Evolutionary conservation across 2,329 filamentous ascomycete genomes (phyloP), one percentile per base, ranked within the genome.

Genomic region (Stachybotrys chartarum): DNA sequence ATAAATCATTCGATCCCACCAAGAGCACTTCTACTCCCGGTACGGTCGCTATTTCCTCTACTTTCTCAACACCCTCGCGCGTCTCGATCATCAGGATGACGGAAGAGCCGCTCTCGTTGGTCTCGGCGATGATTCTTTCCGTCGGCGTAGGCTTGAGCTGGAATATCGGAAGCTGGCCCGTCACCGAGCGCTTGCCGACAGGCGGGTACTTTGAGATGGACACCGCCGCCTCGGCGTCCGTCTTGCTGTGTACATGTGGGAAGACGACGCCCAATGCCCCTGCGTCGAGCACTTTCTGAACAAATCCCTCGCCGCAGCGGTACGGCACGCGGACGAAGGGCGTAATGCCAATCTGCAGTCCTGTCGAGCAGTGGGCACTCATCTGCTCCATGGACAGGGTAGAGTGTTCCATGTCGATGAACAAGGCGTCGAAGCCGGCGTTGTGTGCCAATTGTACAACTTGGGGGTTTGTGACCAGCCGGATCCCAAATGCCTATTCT

Each of bases 201-300:
- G 47, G n/a, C 6, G 47, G 47, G 47, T 24, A 50, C 18, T 50
- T 50, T 2, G 17, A 24, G 11, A 30, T 24, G 6, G 11, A 30
- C 6, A 50, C 47, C 7, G 47, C 47, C 7, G 7, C 47, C 30
- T 30, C 17, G 18, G 18, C 47, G 18, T 50, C 47, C 5, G 18
- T 30, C 18, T 50, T 17, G 11, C 30, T 30, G 42, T 49, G 44
- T 11, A 62, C 51, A 18, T 59, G 53, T 30, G 58, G 56, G 31
- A 61, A 61, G 30, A 68, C 60, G 16, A 69, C 58, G 6, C 64
- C 66, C 59, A 63, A 60, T 5, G 66, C 69, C 14, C 68, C 66
- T 4, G 57, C 61, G 54, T 70, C 69, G 14, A 71, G 57, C 3
- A 69, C 63, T n/a, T 63, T 52, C 51, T 68, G 66, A 7, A 70